Conservation (phyloP, 2,329 filamentous ascomycete species). For the Gnomoniopsis smithogilvyi region DNA sequence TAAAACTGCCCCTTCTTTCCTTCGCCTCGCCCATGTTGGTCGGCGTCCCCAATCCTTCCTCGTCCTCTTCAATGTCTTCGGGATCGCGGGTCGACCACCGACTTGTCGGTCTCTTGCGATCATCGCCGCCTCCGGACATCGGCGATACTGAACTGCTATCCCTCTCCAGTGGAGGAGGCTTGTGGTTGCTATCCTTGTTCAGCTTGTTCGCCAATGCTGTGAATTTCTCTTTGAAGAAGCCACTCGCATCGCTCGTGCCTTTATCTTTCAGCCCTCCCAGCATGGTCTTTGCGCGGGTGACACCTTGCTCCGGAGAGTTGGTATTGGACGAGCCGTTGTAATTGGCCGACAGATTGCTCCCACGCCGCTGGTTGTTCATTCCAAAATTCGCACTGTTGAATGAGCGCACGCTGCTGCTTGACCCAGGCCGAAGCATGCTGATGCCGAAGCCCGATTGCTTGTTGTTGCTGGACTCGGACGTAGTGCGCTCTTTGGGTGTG, state of each 20-base stretch:
- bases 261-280: conserved; percentile 17
- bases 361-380: conserved; percentile 14
- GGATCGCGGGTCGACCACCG: conserved; percentile 14
- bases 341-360: conserved; percentile 14
- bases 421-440: conserved; percentile 22
- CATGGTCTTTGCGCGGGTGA: conserved; percentile 11
- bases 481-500: conserved; percentile 31
- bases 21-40: conserved; percentile 3
- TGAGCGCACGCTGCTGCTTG: conserved; percentile 22
- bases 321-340: background rate
- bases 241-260: conserved; percentile 9
- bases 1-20: background rate
- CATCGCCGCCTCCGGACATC: conserved; percentile 23
- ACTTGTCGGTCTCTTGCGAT: conserved; percentile 19
- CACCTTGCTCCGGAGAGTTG: conserved; percentile 9
- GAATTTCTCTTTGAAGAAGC: conserved; percentile 21
- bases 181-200: conserved; percentile 25
- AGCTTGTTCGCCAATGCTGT: conserved; percentile 24
- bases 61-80: conserved; percentile 20
- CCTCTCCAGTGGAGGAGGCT: conserved; percentile 29
- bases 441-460: conserved; percentile 19
- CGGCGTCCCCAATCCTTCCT: conserved; percentile 21
- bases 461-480: conserved; percentile 15
- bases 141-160: background rate
- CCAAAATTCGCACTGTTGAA: conserved; percentile 19